A percentile compares a stretch with the other conserved stretches of the same genome.
phyloP scores from a whole-genome alignment of 1,284 basidiomycete genomes.

The Cutaneotrichosporon spelunceum region DNA sequence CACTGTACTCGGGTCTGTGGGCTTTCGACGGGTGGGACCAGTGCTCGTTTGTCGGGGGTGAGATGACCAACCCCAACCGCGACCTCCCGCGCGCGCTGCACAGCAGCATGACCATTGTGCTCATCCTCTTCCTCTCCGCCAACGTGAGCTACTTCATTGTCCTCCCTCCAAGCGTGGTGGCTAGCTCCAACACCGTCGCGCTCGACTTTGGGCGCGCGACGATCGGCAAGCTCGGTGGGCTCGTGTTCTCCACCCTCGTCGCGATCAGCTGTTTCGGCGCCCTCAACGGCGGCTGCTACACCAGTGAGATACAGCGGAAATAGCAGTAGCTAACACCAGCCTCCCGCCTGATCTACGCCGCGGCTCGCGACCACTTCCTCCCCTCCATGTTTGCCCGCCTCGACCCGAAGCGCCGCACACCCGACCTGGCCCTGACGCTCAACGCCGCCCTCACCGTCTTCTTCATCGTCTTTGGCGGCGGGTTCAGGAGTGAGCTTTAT shows the following conservation, averaged over 20 bases:
- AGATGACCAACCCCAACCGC: constrained; percentile 77
- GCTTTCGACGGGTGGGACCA: constrained; percentile 84
- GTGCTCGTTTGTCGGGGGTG: constrained; percentile 75
- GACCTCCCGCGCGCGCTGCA: constrained; percentile 90
- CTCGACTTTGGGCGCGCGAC: constrained; percentile 87
- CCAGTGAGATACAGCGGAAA: constrained; percentile 53
- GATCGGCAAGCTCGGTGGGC: constrained; percentile 79
- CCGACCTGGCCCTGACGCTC: constrained; percentile 76
- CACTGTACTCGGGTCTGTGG: constrained; percentile 93
- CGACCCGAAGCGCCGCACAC: constrained; percentile 70
- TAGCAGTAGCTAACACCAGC: constrained; percentile 31
- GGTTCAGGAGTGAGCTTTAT: constrained; percentile 63
- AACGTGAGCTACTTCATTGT: constrained; percentile 92
- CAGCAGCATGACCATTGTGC: constrained; percentile 65
- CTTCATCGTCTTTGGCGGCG: constrained; percentile 80
- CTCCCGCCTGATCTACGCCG: constrained; percentile 79
- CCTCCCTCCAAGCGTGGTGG: constrained; percentile 66
- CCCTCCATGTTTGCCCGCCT: constrained; percentile 75
- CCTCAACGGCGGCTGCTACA: constrained; percentile 80
- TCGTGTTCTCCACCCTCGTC: constrained; percentile 79
- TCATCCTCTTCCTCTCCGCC: constrained; percentile 72
- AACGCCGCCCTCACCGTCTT: constrained; percentile 69
- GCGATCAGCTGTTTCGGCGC: constrained; percentile 93
- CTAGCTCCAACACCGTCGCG: constrained; percentile 76
- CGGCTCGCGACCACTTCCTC: constrained; percentile 82